Percentiles rank a stretch among this genome's conserved stretches.
These are phyloP conservation scores for Excoecaria agallocha DNA, from an alignment of 345 rosid genomes.

Conservation along the genomic window DNA sequence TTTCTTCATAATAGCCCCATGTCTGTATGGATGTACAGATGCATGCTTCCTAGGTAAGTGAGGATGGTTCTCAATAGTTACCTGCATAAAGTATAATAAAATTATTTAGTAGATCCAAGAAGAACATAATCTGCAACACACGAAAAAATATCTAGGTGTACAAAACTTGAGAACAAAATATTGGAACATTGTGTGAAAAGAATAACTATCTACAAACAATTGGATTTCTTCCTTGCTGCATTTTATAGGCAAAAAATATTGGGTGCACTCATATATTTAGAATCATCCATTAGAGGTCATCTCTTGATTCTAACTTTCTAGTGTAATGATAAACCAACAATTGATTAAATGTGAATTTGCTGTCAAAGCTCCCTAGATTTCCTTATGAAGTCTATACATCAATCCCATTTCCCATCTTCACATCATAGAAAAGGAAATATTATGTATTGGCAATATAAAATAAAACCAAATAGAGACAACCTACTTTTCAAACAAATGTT, in stretches of 20 bases:
- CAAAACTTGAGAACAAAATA: background rate
- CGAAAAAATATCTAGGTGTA: background rate
- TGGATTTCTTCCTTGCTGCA: slow-evolving; percentile 2
- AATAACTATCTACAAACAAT: background rate
- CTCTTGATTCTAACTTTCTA: too few relatives aligned
- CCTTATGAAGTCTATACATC: background rate
- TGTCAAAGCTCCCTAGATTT: background rate
- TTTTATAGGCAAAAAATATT: background rate
- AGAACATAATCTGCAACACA: too few relatives aligned
- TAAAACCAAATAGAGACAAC: background rate
- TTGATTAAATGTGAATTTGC: too few relatives aligned
- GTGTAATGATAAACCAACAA: too few relatives aligned
- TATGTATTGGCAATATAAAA: background rate
- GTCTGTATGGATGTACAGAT: slow-evolving; percentile 96
- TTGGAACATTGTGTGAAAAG: background rate
- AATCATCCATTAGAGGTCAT: background rate
- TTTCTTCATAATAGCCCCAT: slow-evolving; percentile 99
- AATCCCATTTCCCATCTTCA: background rate
- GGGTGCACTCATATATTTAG: background rate
- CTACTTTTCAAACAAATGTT: background rate
- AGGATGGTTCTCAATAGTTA: slow-evolving; percentile 96
- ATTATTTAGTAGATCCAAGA: background rate
- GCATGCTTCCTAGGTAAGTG: slow-evolving; percentile 99
- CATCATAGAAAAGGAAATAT: background rate
- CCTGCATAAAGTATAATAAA: slow-evolving; percentile 41